A percentile compares a stretch with the other conserved stretches of the same genome.
Conservation (phyloP, 2,329 filamentous ascomycete species). For the Pseudogymnoascus pannorum region DNA sequence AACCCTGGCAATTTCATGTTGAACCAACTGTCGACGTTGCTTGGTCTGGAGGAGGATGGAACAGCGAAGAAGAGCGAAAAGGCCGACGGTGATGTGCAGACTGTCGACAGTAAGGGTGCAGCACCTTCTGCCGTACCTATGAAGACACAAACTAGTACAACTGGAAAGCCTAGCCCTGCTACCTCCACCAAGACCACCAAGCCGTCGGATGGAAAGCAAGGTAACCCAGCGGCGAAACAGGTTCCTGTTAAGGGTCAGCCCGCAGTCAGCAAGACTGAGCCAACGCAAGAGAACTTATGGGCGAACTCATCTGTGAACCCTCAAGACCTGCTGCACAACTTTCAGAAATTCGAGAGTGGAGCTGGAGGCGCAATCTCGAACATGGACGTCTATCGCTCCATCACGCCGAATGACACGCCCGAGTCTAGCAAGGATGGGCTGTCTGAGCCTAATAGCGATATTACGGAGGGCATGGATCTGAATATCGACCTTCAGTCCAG, state of each 20-base stretch:
- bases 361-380: slow-evolving; percentile 45
- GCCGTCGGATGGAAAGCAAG: slow-evolving; percentile 11
- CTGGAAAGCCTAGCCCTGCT: slow-evolving; percentile 26
- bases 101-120: slow-evolving; percentile 33
- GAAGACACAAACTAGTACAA: slow-evolving; percentile 42
- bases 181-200: slow-evolving; percentile 28
- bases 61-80: slow-evolving; percentile 17
- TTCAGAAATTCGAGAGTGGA: slow-evolving; percentile 36
- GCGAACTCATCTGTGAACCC: slow-evolving; percentile 46
- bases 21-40: slow-evolving; percentile 41
- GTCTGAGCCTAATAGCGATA: slow-evolving; percentile 56
- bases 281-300: slow-evolving; percentile 28
- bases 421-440: slow-evolving; percentile 55
- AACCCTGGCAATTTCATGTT: slow-evolving; percentile 47
- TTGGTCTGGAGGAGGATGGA: slow-evolving; percentile 49
- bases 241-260: slow-evolving; percentile 18
- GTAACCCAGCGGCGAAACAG: slow-evolving; percentile 25
- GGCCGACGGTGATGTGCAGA: slow-evolving; percentile 31
- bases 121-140: slow-evolving; percentile 37
- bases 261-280: slow-evolving; percentile 23
- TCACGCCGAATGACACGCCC: slow-evolving; percentile 57
- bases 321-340: slow-evolving; percentile 38
- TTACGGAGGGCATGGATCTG: slow-evolving; percentile 46
- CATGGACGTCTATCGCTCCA: slow-evolving; percentile 44
- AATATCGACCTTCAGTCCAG: slow-evolving; percentile 42